These are phyloP conservation scores for Pinus taeda DNA, from an alignment of 75 land plant species.

Conservation along the genomic window DNA sequence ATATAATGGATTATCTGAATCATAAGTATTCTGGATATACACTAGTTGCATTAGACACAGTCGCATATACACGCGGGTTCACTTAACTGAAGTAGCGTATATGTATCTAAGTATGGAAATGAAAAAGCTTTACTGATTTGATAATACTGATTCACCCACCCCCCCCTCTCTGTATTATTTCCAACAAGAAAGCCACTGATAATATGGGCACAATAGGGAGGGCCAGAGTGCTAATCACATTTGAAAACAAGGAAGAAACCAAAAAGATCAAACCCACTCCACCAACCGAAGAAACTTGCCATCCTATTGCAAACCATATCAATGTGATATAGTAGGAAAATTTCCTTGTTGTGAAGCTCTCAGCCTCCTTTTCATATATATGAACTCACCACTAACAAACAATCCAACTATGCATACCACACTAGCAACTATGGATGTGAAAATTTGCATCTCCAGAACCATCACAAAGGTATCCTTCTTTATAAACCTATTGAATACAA, in stretches of 20 bases:
- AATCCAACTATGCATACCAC: conserved; percentile 25
- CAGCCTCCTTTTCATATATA: conserved; percentile 28
- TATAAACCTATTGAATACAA: conserved; percentile 27
- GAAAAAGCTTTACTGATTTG: no score
- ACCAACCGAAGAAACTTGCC: conserved; percentile 36
- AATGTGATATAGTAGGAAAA: conserved; percentile 32
- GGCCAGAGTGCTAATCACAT: conserved; percentile 33
- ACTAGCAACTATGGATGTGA: conserved; percentile 17
- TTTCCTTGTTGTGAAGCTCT: conserved; percentile 22
- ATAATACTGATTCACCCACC: no score
- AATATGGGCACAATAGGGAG: conserved; percentile 43
- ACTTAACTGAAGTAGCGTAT: no score
- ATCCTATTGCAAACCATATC: conserved; percentile 37
- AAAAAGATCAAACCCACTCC: conserved; percentile 28
- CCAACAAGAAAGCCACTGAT: conserved; percentile 47
- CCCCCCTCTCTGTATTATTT: no score
- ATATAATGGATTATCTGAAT: no score
- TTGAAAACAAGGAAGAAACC: conserved; percentile 48
- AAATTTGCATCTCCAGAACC: conserved; percentile 38
- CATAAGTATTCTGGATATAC: no score
- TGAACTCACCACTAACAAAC: conserved; percentile 47
- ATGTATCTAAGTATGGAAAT: no score
- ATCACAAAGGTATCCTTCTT: conserved; percentile 18
- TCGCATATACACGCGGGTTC: no score
- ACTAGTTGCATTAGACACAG: no score